phyloP scores from a whole-genome alignment of 2,329 filamentous ascomycete genomes.

The Colletotrichum paranaense region DNA sequence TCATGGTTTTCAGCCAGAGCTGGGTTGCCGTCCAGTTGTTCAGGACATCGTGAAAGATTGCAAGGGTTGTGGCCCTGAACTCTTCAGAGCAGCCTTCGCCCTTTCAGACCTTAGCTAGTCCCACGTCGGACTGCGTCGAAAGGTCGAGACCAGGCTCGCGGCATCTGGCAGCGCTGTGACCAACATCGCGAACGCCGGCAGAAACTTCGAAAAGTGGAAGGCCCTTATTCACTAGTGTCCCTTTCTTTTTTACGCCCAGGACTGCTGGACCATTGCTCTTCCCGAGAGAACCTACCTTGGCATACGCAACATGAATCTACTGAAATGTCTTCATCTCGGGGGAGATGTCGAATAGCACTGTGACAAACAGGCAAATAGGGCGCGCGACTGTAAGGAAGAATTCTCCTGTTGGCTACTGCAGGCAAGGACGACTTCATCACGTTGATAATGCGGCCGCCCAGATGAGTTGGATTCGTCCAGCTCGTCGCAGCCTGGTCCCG shows the following conservation, averaged over 20 bases:
- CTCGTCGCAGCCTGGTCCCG: neutral
- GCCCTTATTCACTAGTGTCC: neutral
- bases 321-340: neutral
- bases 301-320: neutral
- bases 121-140: neutral
- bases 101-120: neutral
- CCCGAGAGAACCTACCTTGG: neutral
- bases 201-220: neutral
- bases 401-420: neutral
- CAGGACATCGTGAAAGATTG: neutral
- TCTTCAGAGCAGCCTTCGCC: neutral
- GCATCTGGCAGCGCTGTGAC: neutral
- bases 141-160: slow-evolving; percentile 1
- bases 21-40: neutral
- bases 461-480: neutral
- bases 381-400: neutral
- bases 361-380: neutral
- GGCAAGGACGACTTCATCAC: neutral
- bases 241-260: neutral
- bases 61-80: neutral
- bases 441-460: neutral
- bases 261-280: neutral
- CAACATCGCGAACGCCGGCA: neutral
- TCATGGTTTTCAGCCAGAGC: neutral
- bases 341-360: neutral